A percentile compares a stretch with the other conserved stretches of the same genome.
Evolutionary conservation across 495 filamentous ascomycete species (phyloP).

Genomic region (Aspergillus carlsbadensis): DNA sequence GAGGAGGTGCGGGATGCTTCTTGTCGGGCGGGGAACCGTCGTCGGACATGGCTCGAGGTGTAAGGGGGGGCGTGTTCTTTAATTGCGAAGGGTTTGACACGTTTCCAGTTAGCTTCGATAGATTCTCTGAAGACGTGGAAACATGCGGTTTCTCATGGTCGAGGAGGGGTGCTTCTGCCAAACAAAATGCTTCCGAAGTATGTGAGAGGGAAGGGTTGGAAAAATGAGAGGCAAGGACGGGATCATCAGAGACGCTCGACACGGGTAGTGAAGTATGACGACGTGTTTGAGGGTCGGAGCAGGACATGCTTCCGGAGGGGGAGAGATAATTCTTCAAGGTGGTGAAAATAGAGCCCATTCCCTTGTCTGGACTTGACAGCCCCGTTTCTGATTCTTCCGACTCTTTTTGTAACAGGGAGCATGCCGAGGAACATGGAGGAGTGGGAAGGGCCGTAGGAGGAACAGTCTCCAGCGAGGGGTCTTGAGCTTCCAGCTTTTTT

Average conservation of each 20-base stretch:
- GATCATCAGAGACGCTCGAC: constrained; percentile 64
- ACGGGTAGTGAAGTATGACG: constrained; percentile 59
- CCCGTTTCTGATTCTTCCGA: constrained; percentile 38
- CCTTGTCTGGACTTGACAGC: constrained; percentile 34
- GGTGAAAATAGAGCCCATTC: constrained; percentile 37
- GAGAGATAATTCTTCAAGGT: constrained; percentile 45
- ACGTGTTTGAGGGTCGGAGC: constrained; percentile 41
- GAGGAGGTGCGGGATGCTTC: constrained; percentile 32
- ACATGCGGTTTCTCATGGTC: constrained; percentile 51
- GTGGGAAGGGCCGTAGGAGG: constrained; percentile 38
- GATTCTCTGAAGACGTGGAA: constrained; percentile 61
- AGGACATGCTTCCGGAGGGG: constrained; percentile 26
- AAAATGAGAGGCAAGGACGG: constrained; percentile 69
- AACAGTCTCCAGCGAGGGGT: constrained; percentile 23
- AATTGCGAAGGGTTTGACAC: constrained; percentile 54
- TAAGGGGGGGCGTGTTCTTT: constrained; percentile 90
- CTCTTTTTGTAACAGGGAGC: constrained; percentile 45
- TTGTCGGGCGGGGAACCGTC: constrained; percentile 44
- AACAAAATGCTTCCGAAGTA: constrained; percentile 55
- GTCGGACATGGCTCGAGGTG: constrained; percentile 79
- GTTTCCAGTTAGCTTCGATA: constrained; percentile 86
- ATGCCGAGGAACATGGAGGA: constrained; percentile 40
- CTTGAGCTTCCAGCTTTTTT: constrained; percentile 22
- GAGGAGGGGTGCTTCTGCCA: constrained; percentile 51
- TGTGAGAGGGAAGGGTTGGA: constrained; percentile 67